These are phyloP conservation scores for Dictyostelium citrinum DNA, from an alignment of 78 protist genomes.

Conservation along the genomic window DNA sequence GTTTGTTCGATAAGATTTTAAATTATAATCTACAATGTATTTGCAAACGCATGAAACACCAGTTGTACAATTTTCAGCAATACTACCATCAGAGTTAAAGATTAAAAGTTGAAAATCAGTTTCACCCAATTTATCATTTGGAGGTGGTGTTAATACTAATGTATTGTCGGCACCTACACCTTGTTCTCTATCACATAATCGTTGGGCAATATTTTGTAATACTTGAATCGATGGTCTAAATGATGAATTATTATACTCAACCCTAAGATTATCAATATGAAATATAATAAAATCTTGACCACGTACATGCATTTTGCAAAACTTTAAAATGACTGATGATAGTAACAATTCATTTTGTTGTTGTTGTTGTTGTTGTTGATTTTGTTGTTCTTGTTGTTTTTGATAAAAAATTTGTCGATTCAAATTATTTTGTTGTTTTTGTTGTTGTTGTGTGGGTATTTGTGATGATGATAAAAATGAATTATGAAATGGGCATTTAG, in stretches of 20 bases:
- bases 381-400: not conserved
- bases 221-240: not conserved
- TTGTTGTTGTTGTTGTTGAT: not conserved
- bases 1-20: not conserved
- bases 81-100: constrained; percentile 78
- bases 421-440: not conserved
- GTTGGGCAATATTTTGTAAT: constrained; percentile 14
- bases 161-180: constrained; percentile 35
- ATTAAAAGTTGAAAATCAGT: constrained; percentile 69
- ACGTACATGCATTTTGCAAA: constrained; percentile 54
- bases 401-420: not conserved
- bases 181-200: constrained; percentile 8
- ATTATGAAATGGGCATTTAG: constrained; percentile 2
- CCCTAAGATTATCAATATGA: constrained; percentile 18
- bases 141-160: constrained; percentile 42
- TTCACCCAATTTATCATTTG: not conserved
- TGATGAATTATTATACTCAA: not conserved
- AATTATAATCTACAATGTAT: constrained; percentile 35
- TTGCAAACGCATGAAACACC: constrained; percentile 75
- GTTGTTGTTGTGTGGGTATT: not conserved
- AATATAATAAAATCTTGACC: constrained; percentile 36
- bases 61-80: constrained; percentile 84
- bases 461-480: constrained; percentile 1
- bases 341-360: not conserved
- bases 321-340: constrained; percentile 4